Percentiles rank a stretch among this genome's conserved stretches.
Conservation (phyloP, 2,329 filamentous ascomycete genomes). For the Cytospora chrysosperma region DNA sequence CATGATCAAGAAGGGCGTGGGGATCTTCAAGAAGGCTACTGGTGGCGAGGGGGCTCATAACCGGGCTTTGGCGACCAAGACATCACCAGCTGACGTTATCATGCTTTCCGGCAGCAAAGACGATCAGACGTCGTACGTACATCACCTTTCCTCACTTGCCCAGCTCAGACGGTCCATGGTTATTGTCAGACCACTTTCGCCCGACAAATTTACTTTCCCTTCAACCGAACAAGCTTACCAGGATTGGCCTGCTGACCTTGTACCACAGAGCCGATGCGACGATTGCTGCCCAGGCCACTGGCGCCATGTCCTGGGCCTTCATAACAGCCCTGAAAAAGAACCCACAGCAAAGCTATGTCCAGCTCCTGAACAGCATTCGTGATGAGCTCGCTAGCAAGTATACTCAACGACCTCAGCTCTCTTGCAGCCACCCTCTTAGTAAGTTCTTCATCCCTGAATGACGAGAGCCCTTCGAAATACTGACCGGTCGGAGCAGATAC, state of each 20-base stretch:
- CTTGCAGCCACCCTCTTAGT: conserved; percentile 95
- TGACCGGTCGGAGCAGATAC: conserved; percentile 47
- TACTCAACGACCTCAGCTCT: conserved; percentile 91
- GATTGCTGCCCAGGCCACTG: conserved; percentile 86
- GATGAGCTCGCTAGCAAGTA: conserved; percentile 89
- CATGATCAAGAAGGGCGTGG: conserved; percentile 76
- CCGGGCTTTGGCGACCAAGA: conserved; percentile 82
- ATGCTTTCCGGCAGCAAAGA: conserved; percentile 99
- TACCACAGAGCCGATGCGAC: conserved; percentile 77
- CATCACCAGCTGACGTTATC: conserved; percentile 89
- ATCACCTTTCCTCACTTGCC: conserved; percentile 28
- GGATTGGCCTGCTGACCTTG: background rate
- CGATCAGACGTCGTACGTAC: conserved; percentile 82
- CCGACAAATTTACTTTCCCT: conserved; percentile 23
- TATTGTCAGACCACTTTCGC: conserved; percentile 20
- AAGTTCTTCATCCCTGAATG: conserved; percentile 38
- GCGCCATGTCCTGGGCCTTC: conserved; percentile 98
- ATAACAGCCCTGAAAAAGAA: conserved; percentile 93
- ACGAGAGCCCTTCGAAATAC: conserved; percentile 21
- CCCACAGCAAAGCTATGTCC: conserved; percentile 95
- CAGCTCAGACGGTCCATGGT: conserved; percentile 15
- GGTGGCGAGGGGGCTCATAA: conserved; percentile 78
- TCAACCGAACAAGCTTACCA: conserved; percentile 1
- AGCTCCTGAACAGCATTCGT: conserved; percentile 92
- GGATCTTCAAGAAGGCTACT: conserved; percentile 86